Conservation (phyloP, 495 filamentous ascomycete genomes). For the Hypoxylon crocopeplum region DNA sequence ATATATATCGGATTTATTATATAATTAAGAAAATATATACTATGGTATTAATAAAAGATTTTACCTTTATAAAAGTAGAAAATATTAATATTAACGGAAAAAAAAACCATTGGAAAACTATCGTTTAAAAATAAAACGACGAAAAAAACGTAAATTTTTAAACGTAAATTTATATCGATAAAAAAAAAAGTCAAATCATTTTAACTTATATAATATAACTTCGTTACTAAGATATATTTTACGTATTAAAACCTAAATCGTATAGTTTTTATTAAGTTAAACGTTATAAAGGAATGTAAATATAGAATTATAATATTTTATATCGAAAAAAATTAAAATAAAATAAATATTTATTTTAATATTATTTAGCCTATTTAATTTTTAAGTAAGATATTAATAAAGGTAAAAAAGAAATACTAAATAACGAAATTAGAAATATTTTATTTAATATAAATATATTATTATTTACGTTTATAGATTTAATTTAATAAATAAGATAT, state of each 20-base stretch:
- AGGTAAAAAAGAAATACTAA: not conserved
- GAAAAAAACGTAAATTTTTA: too few relatives aligned
- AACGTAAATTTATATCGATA: too few relatives aligned
- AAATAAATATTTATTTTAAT: not conserved
- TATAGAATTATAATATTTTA: not conserved
- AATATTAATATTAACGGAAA: not conserved
- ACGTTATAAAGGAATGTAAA: not conserved
- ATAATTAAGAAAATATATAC: not conserved
- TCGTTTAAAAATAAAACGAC: too few relatives aligned
- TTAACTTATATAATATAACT: not conserved
- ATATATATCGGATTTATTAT: slow-evolving; percentile 1
- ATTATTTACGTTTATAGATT: too few relatives aligned
- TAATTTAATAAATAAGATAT: too few relatives aligned
- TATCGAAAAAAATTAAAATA: not conserved
- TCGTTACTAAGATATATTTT: not conserved
- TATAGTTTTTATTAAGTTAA: not conserved
- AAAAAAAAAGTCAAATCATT: not conserved
- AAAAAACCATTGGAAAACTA: not conserved
- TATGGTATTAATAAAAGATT: slow-evolving; percentile 9
- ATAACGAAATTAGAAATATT: not conserved
- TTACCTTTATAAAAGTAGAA: not conserved
- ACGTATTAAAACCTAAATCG: not conserved
- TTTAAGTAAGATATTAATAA: not conserved
- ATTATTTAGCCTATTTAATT: not conserved
- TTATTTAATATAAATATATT: not conserved